A percentile compares a stretch with the other conserved stretches of the same genome.
Conservation (phyloP, 139 green algal species). For the Chlorokybus atmophyticus region DNA sequence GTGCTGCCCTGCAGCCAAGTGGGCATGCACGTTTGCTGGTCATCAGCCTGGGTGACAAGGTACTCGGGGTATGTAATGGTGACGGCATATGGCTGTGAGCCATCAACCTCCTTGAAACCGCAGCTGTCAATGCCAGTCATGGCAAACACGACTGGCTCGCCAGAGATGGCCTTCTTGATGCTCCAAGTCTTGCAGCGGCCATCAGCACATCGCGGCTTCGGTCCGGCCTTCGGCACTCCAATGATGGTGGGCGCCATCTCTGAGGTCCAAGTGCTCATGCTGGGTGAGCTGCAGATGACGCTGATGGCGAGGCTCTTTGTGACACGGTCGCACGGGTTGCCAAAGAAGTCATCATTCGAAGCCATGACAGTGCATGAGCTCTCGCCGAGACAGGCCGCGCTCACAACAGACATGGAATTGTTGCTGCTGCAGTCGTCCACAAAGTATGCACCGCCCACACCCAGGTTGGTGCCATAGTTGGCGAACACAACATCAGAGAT, state of each 20-base stretch:
- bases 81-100: neutral
- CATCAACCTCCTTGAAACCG: conserved; percentile 8
- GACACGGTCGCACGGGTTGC: conserved; percentile 10
- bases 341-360: conserved; percentile 7
- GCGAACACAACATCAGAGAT: conserved; percentile 18
- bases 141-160: neutral
- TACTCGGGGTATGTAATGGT: neutral
- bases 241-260: conserved; percentile 11
- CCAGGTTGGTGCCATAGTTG: conserved; percentile 21
- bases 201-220: neutral
- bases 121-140: conserved; percentile 3
- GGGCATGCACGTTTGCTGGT: neutral
- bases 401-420: neutral
- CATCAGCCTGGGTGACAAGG: neutral
- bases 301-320: conserved; percentile 14
- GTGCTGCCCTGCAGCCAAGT: too few species aligned
- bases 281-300: conserved; percentile 12
- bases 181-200: neutral
- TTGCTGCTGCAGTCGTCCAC: conserved; percentile 6
- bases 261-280: neutral
- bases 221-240: neutral
- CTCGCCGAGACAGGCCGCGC: conserved; percentile 9
- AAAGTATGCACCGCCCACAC: conserved; percentile 12
- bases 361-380: conserved; percentile 9
- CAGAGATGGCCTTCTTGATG: neutral